Evolutionary conservation across 2,329 filamentous ascomycete genomes (phyloP), one percentile per base, ranked within the genome.

Genomic region (Emmonsiellopsis sp.): DNA sequence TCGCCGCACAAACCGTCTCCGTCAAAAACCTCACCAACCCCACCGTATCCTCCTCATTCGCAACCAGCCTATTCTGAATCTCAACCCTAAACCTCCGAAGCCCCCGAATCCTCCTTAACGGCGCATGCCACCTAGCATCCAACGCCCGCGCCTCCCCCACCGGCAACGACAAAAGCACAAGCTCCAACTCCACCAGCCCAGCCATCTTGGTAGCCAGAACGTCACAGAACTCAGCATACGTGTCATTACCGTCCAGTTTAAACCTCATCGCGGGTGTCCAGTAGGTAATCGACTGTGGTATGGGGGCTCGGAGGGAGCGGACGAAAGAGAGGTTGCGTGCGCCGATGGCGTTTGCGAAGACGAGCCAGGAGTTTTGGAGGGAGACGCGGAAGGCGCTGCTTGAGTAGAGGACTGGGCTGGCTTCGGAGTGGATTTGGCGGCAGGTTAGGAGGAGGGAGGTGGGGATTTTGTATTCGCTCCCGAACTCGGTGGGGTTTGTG

Each of bases 341-440:
- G 27, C 46, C 46, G 14, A 49, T 49, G 46, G 27, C 33, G 33
- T 49, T 49, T 10, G 46, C 34, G 17, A 49, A 49, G n/a, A 40
- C 2, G n/a, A 37, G 39, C 46, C 46, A 49, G 2, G 46, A 39
- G 11, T 37, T 36, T 17, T 49, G 46, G 14, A 48, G 34, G 33
- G 46, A 48, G 33, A 48, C 46, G 6, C 46, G 46, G 46, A 49
- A 49, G 33, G 39, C 14, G 6, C 17, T 33, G 6, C 8, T 31
- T 33, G 46, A 49, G 34, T 49, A 49, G 46, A 49, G 39, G 33
- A 49, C 10, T 1, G 46, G 46, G 5, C 14, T 14, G 17, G 46
- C 46, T 37, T 49, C 46, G 5, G 21, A 27, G 46, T 49, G 46
- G 34, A 49, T 49, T 39, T 49, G 46, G 46, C 34, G 46, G 14